These are phyloP conservation scores for Baudoinia panamericana DNA, from an alignment of 495 filamentous ascomycete species.

Conservation along the genomic window DNA sequence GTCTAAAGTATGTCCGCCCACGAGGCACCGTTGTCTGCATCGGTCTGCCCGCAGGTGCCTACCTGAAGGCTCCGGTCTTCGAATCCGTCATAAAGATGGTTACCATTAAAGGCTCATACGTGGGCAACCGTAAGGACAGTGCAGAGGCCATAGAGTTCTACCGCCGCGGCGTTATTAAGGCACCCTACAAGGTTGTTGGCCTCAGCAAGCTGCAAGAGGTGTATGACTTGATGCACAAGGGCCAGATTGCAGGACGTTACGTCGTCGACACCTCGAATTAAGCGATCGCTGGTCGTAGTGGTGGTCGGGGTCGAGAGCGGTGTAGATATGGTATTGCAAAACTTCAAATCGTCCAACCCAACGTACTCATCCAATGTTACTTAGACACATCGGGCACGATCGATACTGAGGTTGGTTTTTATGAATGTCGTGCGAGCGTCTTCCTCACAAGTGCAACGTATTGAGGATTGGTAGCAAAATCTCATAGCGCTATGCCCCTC, in stretches of 20 bases:
- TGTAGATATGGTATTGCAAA: no score
- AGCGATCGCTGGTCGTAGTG: no score
- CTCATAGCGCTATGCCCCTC: no score
- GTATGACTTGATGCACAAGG: slow-evolving; percentile 45
- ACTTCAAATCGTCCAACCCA: no score
- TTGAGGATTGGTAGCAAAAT: no score
- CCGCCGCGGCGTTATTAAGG: slow-evolving; percentile 65
- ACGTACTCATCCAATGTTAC: no score
- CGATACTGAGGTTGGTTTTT: no score
- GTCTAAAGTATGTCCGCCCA: slow-evolving; percentile 13
- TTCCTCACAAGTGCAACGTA: no score
- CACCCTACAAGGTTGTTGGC: slow-evolving; percentile 71
- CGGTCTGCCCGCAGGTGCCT: slow-evolving; percentile 68
- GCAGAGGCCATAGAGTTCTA: slow-evolving; percentile 84
- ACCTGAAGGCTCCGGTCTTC: slow-evolving; percentile 70
- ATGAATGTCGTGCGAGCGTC: no score
- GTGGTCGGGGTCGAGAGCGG: no score
- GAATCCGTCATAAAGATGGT: slow-evolving; percentile 79
- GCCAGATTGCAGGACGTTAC: slow-evolving; percentile 76
- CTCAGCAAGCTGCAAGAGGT: slow-evolving; percentile 64
- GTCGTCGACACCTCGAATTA: slow-evolving; percentile 61
- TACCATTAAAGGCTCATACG: slow-evolving; percentile 83
- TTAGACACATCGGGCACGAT: no score
- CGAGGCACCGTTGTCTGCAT: slow-evolving; percentile 33
- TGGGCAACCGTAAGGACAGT: slow-evolving; percentile 76